A percentile compares a stretch with the other conserved stretches of the same genome.
These are phyloP conservation scores for Tetrahymena borealis DNA, from an alignment of 73 alveolate genomes.

Conservation along the genomic window DNA sequence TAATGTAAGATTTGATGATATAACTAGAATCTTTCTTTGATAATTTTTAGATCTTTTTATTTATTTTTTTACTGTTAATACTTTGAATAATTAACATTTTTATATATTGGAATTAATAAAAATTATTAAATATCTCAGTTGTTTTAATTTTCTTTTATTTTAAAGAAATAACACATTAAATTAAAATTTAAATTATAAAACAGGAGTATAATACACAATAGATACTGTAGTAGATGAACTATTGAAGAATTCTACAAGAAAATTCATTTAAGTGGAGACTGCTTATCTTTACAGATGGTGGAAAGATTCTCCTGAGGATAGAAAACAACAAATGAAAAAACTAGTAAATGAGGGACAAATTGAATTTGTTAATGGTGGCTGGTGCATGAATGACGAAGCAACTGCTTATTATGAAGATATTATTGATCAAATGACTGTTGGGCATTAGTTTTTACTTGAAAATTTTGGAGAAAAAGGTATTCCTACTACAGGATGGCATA, in stretches of 20 bases:
- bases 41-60: neutral
- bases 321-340: conserved; percentile 57
- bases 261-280: conserved; percentile 68
- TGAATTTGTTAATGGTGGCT: conserved; percentile 82
- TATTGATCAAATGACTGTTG: conserved; percentile 69
- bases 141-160: no score
- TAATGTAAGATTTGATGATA: neutral
- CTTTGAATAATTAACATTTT: no score
- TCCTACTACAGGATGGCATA: conserved; percentile 88
- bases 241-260: neutral
- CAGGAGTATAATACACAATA: conserved; percentile 18
- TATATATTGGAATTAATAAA: no score
- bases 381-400: conserved; percentile 91
- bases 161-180: no score
- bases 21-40: neutral
- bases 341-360: conserved; percentile 73
- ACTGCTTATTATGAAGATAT: conserved; percentile 71
- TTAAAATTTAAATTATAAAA: no score
- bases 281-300: conserved; percentile 82
- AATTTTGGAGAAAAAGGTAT: conserved; percentile 65
- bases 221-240: conserved; percentile 11
- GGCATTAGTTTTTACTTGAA: conserved; percentile 73
- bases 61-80: neutral
- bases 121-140: no score
- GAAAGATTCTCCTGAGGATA: conserved; percentile 56